phyloP scores from a whole-genome alignment of 2,329 filamentous ascomycete genomes.

The Aspergillus latus region DNA sequence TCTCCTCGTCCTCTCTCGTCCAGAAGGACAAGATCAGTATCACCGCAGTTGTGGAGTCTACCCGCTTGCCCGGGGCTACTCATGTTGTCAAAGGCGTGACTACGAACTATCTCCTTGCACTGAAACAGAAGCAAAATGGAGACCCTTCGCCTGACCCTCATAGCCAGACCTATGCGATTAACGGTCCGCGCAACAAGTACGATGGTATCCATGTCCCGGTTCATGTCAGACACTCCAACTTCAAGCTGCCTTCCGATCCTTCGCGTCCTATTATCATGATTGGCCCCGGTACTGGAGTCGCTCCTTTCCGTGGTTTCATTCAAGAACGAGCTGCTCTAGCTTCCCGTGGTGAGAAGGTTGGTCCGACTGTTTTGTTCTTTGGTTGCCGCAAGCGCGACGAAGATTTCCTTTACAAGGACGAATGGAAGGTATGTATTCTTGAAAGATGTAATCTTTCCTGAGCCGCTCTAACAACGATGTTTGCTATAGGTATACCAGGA shows the following conservation, averaged over 20 bases:
- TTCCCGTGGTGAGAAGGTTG: slow-evolving; percentile 75
- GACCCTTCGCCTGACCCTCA: slow-evolving; percentile 78
- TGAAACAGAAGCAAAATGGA: slow-evolving; percentile 95
- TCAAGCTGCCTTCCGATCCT: slow-evolving; percentile 95
- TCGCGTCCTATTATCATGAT: slow-evolving; percentile 94
- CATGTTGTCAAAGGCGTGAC: slow-evolving; percentile 89
- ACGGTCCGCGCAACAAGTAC: slow-evolving; percentile 92
- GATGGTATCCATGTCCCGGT: slow-evolving; percentile 93
- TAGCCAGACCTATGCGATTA: slow-evolving; percentile 81
- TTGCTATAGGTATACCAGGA: slow-evolving; percentile 73
- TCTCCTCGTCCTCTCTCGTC: slow-evolving; percentile 92
- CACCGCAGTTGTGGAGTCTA: slow-evolving; percentile 88
- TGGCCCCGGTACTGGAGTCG: slow-evolving; percentile 93
- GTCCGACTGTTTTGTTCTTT: slow-evolving; percentile 88
- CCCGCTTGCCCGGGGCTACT: slow-evolving; percentile 71
- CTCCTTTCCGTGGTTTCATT: slow-evolving; percentile 91
- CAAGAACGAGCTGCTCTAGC: slow-evolving; percentile 88
- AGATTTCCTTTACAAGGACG: slow-evolving; percentile 87
- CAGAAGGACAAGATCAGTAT: slow-evolving; percentile 95
- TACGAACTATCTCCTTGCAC: slow-evolving; percentile 90
- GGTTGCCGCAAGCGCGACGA: slow-evolving; percentile 85
- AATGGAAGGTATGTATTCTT: slow-evolving; percentile 75
- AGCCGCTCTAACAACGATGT: slow-evolving; percentile 24
- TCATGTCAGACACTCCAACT: slow-evolving; percentile 96
- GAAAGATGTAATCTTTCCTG: background rate